Percentiles rank a stretch among this genome's conserved stretches.
phyloP scores from a whole-genome alignment of 305 asterid species.

The Fraxinus platypoda region DNA sequence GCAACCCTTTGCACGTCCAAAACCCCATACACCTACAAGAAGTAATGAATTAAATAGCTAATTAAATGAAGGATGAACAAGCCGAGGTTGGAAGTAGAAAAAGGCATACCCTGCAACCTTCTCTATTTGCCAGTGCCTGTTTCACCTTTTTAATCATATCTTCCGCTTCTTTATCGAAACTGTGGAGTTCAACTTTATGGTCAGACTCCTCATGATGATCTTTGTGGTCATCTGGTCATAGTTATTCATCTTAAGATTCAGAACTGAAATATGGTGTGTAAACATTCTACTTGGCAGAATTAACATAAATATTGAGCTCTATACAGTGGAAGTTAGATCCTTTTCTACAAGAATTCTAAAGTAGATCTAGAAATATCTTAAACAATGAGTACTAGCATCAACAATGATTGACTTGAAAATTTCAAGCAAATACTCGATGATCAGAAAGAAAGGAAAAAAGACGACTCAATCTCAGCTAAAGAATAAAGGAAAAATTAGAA shows the following conservation, averaged over 20 bases:
- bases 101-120: slow-evolving; percentile 89
- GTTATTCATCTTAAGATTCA: slow-evolving; percentile 24
- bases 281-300: neutral
- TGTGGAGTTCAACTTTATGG: slow-evolving; percentile 58
- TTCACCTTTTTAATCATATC: slow-evolving; percentile 76
- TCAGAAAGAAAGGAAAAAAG: neutral
- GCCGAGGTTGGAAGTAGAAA: slow-evolving; percentile 18
- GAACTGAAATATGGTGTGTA: slow-evolving; percentile 8
- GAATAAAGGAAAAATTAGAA: neutral
- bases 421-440: slow-evolving; percentile 14
- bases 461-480: neutral
- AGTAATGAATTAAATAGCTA: slow-evolving; percentile 18
- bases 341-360: slow-evolving; percentile 6
- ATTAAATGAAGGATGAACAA: slow-evolving; percentile 18
- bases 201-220: slow-evolving; percentile 68
- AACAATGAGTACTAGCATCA: neutral
- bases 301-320: slow-evolving; percentile 14
- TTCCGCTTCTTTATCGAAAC: slow-evolving; percentile 83
- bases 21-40: slow-evolving; percentile 83
- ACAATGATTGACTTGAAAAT: slow-evolving; percentile 10
- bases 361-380: neutral
- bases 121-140: slow-evolving; percentile 78
- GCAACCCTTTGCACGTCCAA: slow-evolving; percentile 99
- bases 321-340: neutral
- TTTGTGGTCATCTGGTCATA: slow-evolving; percentile 61